Base-by-base conservation (phyloP, 495 filamentous ascomycete genomes). In the Annulohypoxylon stygium region DNA sequence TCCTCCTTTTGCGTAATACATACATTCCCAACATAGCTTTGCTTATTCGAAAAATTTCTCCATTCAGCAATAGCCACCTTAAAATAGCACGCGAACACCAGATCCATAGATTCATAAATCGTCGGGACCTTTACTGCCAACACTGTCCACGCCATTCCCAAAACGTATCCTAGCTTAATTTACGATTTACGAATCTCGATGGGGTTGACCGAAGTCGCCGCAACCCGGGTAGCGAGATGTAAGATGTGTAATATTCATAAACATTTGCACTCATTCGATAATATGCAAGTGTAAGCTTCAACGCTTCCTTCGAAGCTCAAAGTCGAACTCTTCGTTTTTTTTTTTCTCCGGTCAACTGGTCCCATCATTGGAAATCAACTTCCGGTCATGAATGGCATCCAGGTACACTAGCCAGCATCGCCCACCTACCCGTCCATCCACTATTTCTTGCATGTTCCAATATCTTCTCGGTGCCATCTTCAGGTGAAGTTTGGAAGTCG, bases 1-100 rank as follows among this genome's bases (percentile, higher is more conserved):
- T 30, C 54, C 65, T 63, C 47, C 43, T 60, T 41, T 64, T 34
- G 39, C 11, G 39, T 50, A n/a, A n/a, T n/a, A 23, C 23, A 30
- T 51, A 37, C 36, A 50, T 23, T 7, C 26, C 26, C 41, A 65
- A 50, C 14, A 54, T 41, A 18, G 61, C 16, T 30, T 4, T 54
- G 48, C 41, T 50, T 61, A 43, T n/a, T 14, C 1, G 0, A 33
- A 45, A 10, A 67, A 43, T 54, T 58, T 67, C 66, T 60, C 61
- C 36, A 63, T 70, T 43, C 57, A 59, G 47, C 51, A 66, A 61
- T 12, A 36, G 8, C 39, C 14, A 36, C 67, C 71, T 50, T 26
- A 74, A 74, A 70, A 74, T 74, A 74, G 71, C 48, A 69, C 54
- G 41, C 41, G 39, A 53, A 30, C 34, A 37, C 39, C 41, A 45